Conservation (phyloP, 2,329 filamentous ascomycete species). For the Penicillium sp. region DNA sequence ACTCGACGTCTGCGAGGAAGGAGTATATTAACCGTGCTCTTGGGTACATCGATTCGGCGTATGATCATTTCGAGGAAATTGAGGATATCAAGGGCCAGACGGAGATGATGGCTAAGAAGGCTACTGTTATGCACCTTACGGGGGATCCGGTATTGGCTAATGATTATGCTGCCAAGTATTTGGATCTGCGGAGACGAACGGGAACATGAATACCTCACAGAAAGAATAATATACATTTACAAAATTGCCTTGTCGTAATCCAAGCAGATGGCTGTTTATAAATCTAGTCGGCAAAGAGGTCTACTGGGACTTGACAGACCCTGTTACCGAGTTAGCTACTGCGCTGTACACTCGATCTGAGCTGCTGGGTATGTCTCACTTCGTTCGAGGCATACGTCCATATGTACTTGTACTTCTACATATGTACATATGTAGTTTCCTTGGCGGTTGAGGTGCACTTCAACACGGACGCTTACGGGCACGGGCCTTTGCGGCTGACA, state of each 20-base stretch:
- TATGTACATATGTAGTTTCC: too few relatives aligned
- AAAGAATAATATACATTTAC: not conserved
- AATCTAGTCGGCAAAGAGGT: too few relatives aligned
- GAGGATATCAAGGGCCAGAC: constrained; percentile 69
- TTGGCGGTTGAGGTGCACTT: too few relatives aligned
- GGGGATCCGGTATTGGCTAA: constrained; percentile 64
- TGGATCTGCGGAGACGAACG: constrained; percentile 51
- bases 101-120: constrained; percentile 79
- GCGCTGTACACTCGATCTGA: too few relatives aligned
- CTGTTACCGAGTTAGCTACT: too few relatives aligned
- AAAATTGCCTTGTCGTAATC: not conserved
- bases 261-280: not conserved
- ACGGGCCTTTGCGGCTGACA: too few relatives aligned
- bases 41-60: constrained; percentile 61
- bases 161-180: constrained; percentile 64
- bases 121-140: constrained; percentile 67
- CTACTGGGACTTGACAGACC: too few relatives aligned
- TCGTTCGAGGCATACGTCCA: too few relatives aligned
- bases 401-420: too few relatives aligned
- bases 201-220: constrained; percentile 10
- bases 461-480: too few relatives aligned
- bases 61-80: constrained; percentile 62
- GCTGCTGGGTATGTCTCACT: too few relatives aligned
- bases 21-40: constrained; percentile 59
- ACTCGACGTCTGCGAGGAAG: constrained; percentile 39